These are phyloP conservation scores for Candida labiduridarum DNA, from an alignment of 1,139 yeast species.

Conservation along the genomic window DNA sequence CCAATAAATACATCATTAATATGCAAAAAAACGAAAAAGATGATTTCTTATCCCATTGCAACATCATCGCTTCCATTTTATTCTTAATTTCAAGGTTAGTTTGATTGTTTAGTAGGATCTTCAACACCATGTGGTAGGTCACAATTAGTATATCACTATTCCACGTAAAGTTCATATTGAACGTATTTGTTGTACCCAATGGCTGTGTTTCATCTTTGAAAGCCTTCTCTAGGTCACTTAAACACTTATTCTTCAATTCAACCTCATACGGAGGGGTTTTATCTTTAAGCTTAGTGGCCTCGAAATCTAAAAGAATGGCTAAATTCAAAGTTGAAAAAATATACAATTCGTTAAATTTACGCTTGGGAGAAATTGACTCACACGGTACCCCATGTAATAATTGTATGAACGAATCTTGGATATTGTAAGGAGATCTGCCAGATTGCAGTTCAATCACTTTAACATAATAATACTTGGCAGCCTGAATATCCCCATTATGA, in stretches of 20 bases:
- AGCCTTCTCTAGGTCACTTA: constrained; percentile 21
- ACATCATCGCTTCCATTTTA: not conserved
- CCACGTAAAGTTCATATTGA: constrained; percentile 22
- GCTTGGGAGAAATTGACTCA: constrained; percentile 18
- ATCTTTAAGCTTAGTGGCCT: constrained; percentile 12
- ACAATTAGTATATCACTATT: constrained; percentile 19
- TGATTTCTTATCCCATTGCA: constrained; percentile 3
- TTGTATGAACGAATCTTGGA: constrained; percentile 15
- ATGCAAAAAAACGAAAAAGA: constrained; percentile 6
- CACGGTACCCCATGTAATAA: constrained; percentile 25
- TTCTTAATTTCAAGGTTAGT: not conserved
- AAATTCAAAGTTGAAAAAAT: constrained; percentile 30
- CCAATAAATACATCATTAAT: constrained; percentile 4
- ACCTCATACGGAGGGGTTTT: constrained; percentile 1
- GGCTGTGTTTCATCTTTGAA: constrained; percentile 17
- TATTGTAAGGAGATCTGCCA: not conserved
- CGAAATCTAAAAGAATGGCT: constrained; percentile 27
- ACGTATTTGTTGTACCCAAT: constrained; percentile 24
- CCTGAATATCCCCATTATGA: constrained; percentile 31
- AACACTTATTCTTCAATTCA: constrained; percentile 19
- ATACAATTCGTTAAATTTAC: constrained; percentile 27
- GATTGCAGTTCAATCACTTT: constrained; percentile 27
- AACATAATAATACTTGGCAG: constrained; percentile 40
- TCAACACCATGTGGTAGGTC: constrained; percentile 13
- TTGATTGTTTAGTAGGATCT: not conserved